A percentile compares a stretch with the other conserved stretches of the same genome.
These are phyloP conservation scores for Hymenoscyphus occultus DNA, from an alignment of 2,329 filamentous ascomycete species.

Conservation along the genomic window DNA sequence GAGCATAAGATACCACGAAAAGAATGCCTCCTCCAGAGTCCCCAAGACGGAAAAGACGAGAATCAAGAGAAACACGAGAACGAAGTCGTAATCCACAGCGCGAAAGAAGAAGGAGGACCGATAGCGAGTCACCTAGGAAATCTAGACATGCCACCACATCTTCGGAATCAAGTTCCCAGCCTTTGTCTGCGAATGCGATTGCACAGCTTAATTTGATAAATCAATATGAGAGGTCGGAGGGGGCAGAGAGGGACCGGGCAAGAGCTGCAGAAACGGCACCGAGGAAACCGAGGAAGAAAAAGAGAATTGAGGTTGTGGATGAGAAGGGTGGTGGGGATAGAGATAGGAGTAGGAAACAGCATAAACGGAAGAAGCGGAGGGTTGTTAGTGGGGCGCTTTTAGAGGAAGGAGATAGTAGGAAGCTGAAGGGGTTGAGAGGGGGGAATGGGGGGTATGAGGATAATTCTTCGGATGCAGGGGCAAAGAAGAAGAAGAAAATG, in stretches of 20 bases:
- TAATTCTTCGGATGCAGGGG: slow-evolving; percentile 36
- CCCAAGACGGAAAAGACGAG: slow-evolving; percentile 27
- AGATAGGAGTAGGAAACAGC: slow-evolving; percentile 22
- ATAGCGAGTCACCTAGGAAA: slow-evolving; percentile 25
- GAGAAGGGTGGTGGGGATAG: slow-evolving; percentile 31
- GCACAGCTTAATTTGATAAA: slow-evolving; percentile 34
- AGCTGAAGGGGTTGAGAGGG: slow-evolving; percentile 49
- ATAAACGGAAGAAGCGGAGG: slow-evolving; percentile 45
- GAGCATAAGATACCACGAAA: slow-evolving; percentile 8
- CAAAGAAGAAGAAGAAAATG: slow-evolving; percentile 53
- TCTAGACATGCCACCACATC: slow-evolving; percentile 23
- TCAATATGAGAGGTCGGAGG: slow-evolving; percentile 21
- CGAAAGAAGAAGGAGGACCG: slow-evolving; percentile 12
- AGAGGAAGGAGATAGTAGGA: slow-evolving; percentile 62
- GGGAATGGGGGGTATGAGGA: slow-evolving; percentile 42
- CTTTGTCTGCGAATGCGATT: slow-evolving; percentile 35
- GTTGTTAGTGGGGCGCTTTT: slow-evolving; percentile 68
- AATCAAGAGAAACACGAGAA: slow-evolving; percentile 16
- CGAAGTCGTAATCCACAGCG: slow-evolving; percentile 14
- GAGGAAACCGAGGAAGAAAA: slow-evolving; percentile 28
- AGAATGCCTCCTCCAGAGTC: slow-evolving; percentile 31
- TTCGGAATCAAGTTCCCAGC: slow-evolving; percentile 30
- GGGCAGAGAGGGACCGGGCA: slow-evolving; percentile 2
- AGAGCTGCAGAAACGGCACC: slow-evolving; percentile 23
- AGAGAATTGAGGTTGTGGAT: slow-evolving; percentile 25